Evolutionary conservation across 2,329 filamentous ascomycete genomes (phyloP).

Genomic region (Hypoxylon sp.): DNA sequence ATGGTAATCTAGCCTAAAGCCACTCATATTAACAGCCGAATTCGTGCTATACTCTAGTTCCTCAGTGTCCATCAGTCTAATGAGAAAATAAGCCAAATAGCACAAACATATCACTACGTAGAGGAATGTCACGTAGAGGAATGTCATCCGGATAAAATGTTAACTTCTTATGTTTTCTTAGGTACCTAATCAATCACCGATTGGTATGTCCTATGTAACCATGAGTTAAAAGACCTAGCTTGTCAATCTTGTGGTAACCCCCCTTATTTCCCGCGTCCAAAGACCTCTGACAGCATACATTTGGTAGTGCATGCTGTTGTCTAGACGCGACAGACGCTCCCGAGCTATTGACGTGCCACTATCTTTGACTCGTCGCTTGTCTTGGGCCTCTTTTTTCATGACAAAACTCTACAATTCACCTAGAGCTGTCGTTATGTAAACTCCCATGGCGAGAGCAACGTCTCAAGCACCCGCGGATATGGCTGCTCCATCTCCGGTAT

Average conservation of each 20-base stretch:
- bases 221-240: constrained; percentile 25
- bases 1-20: no score
- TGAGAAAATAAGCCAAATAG: no score
- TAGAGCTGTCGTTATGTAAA: constrained; percentile 5
- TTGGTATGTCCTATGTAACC: constrained; percentile 31
- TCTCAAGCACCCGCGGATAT: constrained; percentile 33
- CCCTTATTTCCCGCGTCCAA: no score
- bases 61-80: no score
- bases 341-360: constrained; percentile 12
- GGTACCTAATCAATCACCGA: constrained; percentile 15
- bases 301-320: constrained; percentile 8
- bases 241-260: constrained; percentile 16
- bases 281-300: no score
- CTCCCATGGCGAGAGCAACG: background rate
- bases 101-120: no score
- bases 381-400: constrained; percentile 8
- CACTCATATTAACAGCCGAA: no score
- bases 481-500: constrained; percentile 51
- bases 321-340: constrained; percentile 17
- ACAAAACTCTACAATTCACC: constrained; percentile 12
- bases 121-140: no score
- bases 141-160: no score
- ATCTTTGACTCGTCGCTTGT: constrained; percentile 31
- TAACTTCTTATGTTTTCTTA: no score
- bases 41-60: no score